These are phyloP conservation scores for Alternaria brassicicola DNA, from an alignment of 2,329 filamentous ascomycete genomes.

Conservation along the genomic window DNA sequence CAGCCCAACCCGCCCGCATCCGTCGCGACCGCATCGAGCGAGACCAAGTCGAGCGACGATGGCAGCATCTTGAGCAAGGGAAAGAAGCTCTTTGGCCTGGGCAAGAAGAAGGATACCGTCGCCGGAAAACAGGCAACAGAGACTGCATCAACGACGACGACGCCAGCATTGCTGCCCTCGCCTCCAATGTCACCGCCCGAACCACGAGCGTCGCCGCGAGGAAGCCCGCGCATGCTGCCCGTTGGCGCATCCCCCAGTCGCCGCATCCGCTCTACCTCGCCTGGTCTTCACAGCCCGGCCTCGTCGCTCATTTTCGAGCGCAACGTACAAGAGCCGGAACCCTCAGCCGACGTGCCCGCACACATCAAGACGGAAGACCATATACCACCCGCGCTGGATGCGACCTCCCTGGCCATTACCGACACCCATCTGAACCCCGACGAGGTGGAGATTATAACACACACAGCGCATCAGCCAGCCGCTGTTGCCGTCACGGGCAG, in stretches of 20 bases:
- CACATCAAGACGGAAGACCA: constrained; percentile 95
- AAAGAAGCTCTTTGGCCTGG: constrained; percentile 48
- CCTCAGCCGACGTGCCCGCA: constrained; percentile 84
- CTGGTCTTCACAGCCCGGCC: constrained; percentile 79
- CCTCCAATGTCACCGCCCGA: constrained; percentile 40
- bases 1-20: constrained; percentile 20
- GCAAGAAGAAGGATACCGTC: constrained; percentile 42
- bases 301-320: constrained; percentile 86
- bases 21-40: constrained; percentile 24
- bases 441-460: constrained; percentile 89
- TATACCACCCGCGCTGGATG: constrained; percentile 89
- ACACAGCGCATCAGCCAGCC: constrained; percentile 81
- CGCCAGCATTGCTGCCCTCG: constrained; percentile 39
- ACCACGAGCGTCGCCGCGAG: constrained; percentile 42
- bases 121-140: constrained; percentile 17
- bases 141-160: constrained; percentile 17
- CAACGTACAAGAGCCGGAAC: constrained; percentile 83
- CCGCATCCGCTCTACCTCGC: constrained; percentile 70
- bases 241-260: constrained; percentile 65
- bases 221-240: constrained; percentile 46
- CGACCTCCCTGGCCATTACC: constrained; percentile 89
- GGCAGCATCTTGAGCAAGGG: constrained; percentile 40
- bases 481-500: constrained; percentile 63
- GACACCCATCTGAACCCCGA: constrained; percentile 84
- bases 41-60: constrained; percentile 33